A percentile compares a stretch with the other conserved stretches of the same genome.
Conservation (phyloP, 192 early-diverging fungal genomes). For the Dissophora globulifera region DNA sequence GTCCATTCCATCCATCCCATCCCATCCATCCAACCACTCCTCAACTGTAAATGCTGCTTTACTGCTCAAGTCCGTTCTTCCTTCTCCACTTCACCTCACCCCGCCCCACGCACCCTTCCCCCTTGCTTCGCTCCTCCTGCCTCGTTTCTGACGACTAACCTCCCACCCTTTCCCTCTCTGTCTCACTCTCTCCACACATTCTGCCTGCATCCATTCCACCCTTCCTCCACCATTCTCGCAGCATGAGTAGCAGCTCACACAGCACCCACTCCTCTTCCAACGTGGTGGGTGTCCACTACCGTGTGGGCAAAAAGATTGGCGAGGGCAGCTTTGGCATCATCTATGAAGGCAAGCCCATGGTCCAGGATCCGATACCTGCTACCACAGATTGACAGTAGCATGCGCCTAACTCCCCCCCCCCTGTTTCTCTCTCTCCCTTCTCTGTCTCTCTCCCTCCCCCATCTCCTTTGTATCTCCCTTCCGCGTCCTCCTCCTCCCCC, state of each 20-base stretch:
- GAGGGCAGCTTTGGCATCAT: constrained; percentile 99
- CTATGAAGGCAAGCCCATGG: constrained; percentile 93
- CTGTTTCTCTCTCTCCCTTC: too few relatives aligned
- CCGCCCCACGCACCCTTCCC: too few relatives aligned
- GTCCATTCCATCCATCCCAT: not conserved
- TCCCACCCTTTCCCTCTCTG: not conserved
- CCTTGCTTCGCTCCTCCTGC: too few relatives aligned
- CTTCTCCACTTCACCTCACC: not conserved
- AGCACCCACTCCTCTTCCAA: constrained; percentile 68
- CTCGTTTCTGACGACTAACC: too few relatives aligned
- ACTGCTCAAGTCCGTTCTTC: not conserved
- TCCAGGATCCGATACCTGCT: too few relatives aligned
- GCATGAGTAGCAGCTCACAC: constrained; percentile 48
- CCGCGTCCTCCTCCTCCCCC: not conserved
- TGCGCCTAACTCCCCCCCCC: too few relatives aligned
- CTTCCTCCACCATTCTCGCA: not conserved
- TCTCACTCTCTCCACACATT: not conserved
- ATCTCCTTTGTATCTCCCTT: not conserved
- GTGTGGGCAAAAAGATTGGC: constrained; percentile 95
- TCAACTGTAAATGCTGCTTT: not conserved
- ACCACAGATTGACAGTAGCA: too few relatives aligned
- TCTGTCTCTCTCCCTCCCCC: too few relatives aligned
- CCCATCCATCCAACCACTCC: constrained; percentile 2
- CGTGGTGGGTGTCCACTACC: constrained; percentile 96
- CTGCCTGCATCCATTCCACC: too few relatives aligned